Evolutionary conservation across 1,284 basidiomycete genomes (phyloP), one percentile per base, ranked within the genome.

Genomic region (Rhizoctonia solani): DNA sequence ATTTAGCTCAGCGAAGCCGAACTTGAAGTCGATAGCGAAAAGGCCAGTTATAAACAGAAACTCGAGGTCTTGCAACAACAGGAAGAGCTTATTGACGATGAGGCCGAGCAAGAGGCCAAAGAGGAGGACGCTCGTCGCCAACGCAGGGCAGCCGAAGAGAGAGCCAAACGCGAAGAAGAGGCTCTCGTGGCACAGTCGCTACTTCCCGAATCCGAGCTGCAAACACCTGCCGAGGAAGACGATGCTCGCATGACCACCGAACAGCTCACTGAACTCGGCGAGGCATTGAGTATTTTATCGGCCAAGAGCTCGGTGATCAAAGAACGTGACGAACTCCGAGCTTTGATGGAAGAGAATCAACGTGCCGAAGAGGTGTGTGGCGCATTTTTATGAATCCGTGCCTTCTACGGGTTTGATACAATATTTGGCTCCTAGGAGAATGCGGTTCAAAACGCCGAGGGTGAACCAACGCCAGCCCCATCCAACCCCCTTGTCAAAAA

Each of bases 71-170:
- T 99, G 76, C 92, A 97, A 75, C 93, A 99, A 76, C 96, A 99
- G 78, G 94, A 99, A 77, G 96, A 99, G 78, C 90, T 99, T 69
- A 99, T 99, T 76, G 95, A 98, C 77, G 96, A 98, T 76, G 96
- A 99, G 79, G 88, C 95, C 71, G 96, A 98, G 77, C 96, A 99
- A 79, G 97, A 99, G 74, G 86, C 82, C 76, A 95, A 97, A 77
- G 95, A 97, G 76, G 90, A 93, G 74, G 91, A 92, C 74, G 92
- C 95, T 41, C 87, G 93, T 70, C 88, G 92, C 72, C 89, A 88
- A 49, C 89, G 89, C 77, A 87, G 87, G 74, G 91, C 93, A 77
- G 85, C 87, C 54, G 88, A 87, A 71, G 87, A 90, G 72, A 74
- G 81, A 52, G 74, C 77, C 25, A 80, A 79, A 72, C 73, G 76